Conservation (phyloP, 805 yeast species). For the Saccharomyces cerevisiae region DNA sequence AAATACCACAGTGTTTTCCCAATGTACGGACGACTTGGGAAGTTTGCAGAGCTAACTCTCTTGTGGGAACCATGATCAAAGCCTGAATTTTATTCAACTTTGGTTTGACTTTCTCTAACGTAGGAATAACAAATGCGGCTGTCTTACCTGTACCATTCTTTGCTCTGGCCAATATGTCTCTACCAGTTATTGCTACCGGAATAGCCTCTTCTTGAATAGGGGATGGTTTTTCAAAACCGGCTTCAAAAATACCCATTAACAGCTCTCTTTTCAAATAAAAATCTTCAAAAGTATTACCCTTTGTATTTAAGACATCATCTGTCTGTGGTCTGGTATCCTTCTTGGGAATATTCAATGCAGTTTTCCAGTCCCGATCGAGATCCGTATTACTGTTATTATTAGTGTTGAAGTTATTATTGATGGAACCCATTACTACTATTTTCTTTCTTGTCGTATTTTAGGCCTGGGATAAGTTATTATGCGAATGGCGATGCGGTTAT, state of each 20-base stretch:
- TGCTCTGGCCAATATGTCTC: conserved; percentile 95
- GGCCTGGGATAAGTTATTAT: neutral
- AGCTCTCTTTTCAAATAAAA: conserved; percentile 86
- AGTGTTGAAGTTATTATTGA: neutral
- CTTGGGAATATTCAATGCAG: conserved; percentile 61
- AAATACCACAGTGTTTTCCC: conserved; percentile 85
- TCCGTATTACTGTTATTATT: neutral
- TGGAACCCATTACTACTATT: neutral
- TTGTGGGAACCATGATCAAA: conserved; percentile 88
- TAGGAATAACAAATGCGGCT: conserved; percentile 92
- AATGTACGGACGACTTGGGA: conserved; percentile 94
- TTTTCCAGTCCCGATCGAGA: conserved; percentile 56
- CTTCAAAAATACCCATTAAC: conserved; percentile 97
- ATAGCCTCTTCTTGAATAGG: conserved; percentile 97
- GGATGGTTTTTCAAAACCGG: conserved; percentile 96
- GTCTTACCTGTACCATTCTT: conserved; percentile 98
- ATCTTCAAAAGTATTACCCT: conserved; percentile 87
- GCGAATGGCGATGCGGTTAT: neutral
- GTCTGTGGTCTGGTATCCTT: conserved; percentile 95
- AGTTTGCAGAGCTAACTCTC: conserved; percentile 95
- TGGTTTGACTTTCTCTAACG: conserved; percentile 82
- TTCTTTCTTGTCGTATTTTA: neutral
- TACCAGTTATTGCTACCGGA: conserved; percentile 89
- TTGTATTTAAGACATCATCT: conserved; percentile 86
- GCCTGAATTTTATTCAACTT: conserved; percentile 81